Conservation (phyloP, 345 rosid species). For the Salix dunnii region DNA sequence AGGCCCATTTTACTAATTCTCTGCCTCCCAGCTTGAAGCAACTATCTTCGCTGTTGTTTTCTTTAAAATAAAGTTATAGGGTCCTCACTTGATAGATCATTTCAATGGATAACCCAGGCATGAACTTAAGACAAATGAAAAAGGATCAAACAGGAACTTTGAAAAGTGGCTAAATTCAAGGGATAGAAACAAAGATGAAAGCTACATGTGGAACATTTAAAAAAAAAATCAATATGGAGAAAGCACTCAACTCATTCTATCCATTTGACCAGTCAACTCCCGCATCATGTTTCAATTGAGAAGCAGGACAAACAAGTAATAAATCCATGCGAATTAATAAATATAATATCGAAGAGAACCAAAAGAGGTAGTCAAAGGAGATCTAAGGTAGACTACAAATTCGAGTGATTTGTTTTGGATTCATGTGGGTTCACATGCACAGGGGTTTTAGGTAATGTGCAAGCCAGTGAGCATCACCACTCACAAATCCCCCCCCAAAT, state of each 20-base stretch:
- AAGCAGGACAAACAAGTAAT: not conserved
- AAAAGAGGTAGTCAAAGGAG: not conserved
- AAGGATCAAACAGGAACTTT: not conserved
- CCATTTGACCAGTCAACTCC: slow-evolving; percentile 4
- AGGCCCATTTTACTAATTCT: not conserved
- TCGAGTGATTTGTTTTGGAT: not conserved
- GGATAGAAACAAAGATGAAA: not conserved
- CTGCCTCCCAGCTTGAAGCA: not conserved
- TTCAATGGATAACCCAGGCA: no score
- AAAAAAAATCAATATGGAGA: not conserved
- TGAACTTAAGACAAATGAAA: not conserved
- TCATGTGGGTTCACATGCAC: slow-evolving; percentile 25
- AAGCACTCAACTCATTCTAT: not conserved
- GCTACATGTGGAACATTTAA: not conserved
- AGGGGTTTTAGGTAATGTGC: not conserved
- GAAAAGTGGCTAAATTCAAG: not conserved
- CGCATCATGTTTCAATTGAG: not conserved
- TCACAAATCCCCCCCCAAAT: not conserved
- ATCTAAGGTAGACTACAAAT: not conserved
- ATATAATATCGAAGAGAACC: not conserved
- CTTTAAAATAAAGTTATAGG: no score
- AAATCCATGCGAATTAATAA: not conserved
- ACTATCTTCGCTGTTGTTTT: no score
- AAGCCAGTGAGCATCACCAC: slow-evolving; percentile 5
- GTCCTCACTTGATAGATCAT: no score